Evolutionary conservation across 139 green algal genomes (phyloP).

Genomic region (Chlorella sp.): DNA sequence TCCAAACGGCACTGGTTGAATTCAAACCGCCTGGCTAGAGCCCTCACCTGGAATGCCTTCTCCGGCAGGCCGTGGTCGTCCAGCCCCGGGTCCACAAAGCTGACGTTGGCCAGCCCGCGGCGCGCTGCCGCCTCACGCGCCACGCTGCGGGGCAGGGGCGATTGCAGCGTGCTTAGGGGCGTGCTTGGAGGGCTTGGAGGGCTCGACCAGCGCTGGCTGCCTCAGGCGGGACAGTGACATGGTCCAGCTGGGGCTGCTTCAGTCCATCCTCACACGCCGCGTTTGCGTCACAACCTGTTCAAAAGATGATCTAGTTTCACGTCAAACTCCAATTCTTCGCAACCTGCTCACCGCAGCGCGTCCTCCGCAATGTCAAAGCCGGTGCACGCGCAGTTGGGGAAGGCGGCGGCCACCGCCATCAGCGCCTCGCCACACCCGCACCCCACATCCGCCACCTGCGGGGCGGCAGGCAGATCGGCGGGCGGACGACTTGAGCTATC

Average conservation of each 20-base stretch:
- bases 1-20: not conserved
- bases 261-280: no score
- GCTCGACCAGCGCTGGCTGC: no score
- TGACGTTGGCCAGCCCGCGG: conserved; percentile 20
- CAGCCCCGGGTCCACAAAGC: conserved; percentile 34
- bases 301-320: no score
- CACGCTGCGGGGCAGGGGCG: not conserved
- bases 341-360: not conserved
- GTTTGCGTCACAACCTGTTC: no score
- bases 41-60: conserved; percentile 27
- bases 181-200: no score
- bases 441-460: conserved; percentile 40
- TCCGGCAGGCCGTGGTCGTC: conserved; percentile 29
- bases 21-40: no score
- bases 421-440: conserved; percentile 35
- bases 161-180: no score
- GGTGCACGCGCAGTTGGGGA: conserved; percentile 24
- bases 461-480: not conserved
- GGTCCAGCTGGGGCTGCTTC: no score
- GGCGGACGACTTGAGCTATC: no score
- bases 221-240: no score
- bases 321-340: no score
- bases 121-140: not conserved
- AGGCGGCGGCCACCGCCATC: conserved; percentile 21
- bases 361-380: conserved; percentile 41